A percentile compares a stretch with the other conserved stretches of the same genome.
Conservation (phyloP, 108 stramenopile genomes). For the Cyclotella sp. region DNA sequence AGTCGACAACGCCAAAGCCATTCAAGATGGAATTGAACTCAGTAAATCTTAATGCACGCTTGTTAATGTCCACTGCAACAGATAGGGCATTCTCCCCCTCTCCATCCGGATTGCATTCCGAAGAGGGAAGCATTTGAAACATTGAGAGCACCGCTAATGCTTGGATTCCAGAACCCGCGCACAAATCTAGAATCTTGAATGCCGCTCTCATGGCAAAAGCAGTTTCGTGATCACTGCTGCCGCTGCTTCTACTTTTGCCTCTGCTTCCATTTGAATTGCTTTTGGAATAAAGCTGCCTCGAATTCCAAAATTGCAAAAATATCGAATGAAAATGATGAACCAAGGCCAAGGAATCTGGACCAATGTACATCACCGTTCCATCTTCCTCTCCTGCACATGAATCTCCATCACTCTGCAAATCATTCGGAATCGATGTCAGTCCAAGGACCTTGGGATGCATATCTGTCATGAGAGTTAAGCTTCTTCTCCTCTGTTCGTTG, state of each 20-base stretch:
- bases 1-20: constrained; percentile 31
- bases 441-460: constrained; percentile 77
- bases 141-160: constrained; percentile 57
- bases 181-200: constrained; percentile 63
- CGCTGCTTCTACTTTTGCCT: neutral
- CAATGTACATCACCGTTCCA: constrained; percentile 85
- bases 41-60: constrained; percentile 69
- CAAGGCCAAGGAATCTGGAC: constrained; percentile 82
- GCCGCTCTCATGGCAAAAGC: constrained; percentile 1
- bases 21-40: constrained; percentile 73
- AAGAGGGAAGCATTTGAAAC: constrained; percentile 23
- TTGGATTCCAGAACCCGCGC: constrained; percentile 81
- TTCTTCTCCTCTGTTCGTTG: constrained; percentile 8
- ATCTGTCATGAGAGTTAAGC: constrained; percentile 71
- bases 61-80: constrained; percentile 73
- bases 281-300: neutral
- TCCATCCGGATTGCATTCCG: neutral
- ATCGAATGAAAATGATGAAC: constrained; percentile 68
- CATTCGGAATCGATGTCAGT: constrained; percentile 46
- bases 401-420: neutral
- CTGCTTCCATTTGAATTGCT: neutral
- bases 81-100: constrained; percentile 21
- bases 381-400: constrained; percentile 24
- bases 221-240: neutral
- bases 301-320: constrained; percentile 16